Evolutionary conservation across 2,329 filamentous ascomycete genomes (phyloP).

Genomic region (Fragosphaeria purpurea): DNA sequence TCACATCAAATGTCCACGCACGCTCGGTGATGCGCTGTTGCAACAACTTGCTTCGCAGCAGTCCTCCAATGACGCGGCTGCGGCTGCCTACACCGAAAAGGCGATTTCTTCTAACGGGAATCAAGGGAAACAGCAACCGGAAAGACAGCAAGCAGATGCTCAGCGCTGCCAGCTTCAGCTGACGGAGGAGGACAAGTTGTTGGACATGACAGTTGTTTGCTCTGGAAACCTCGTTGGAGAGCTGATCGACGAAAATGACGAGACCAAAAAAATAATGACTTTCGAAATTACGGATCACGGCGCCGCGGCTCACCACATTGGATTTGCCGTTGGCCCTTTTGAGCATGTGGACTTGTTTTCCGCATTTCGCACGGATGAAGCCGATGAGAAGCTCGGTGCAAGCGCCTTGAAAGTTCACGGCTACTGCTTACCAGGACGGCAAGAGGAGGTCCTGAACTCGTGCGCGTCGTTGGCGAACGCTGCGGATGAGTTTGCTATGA

Average conservation of each 20-base stretch:
- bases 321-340: slow-evolving; percentile 90
- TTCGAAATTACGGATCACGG: slow-evolving; percentile 58
- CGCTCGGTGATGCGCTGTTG: slow-evolving; percentile 66
- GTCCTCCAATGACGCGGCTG: slow-evolving; percentile 11
- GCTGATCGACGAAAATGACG: slow-evolving; percentile 62
- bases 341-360: slow-evolving; percentile 80
- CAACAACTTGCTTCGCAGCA: slow-evolving; percentile 35
- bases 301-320: slow-evolving; percentile 76
- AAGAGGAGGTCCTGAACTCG: slow-evolving; percentile 75
- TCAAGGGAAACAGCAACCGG: slow-evolving; percentile 22
- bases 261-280: slow-evolving; percentile 76
- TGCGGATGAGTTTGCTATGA: slow-evolving; percentile 83
- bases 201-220: slow-evolving; percentile 85
- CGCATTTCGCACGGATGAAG: slow-evolving; percentile 79
- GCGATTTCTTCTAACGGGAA: neutral
- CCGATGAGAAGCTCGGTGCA: slow-evolving; percentile 80
- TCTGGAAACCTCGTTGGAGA: slow-evolving; percentile 86
- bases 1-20: slow-evolving; percentile 75
- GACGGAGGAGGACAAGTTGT: slow-evolving; percentile 69
- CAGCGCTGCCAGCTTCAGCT: slow-evolving; percentile 27
- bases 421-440: slow-evolving; percentile 78
- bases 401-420: slow-evolving; percentile 84
- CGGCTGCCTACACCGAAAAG: slow-evolving; percentile 14
- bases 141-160: neutral
- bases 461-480: slow-evolving; percentile 76